Percentiles rank a stretch among this genome's conserved stretches.
phyloP scores from a whole-genome alignment of 352 stramenopile genomes.

The Globisporangium takayamanum region DNA sequence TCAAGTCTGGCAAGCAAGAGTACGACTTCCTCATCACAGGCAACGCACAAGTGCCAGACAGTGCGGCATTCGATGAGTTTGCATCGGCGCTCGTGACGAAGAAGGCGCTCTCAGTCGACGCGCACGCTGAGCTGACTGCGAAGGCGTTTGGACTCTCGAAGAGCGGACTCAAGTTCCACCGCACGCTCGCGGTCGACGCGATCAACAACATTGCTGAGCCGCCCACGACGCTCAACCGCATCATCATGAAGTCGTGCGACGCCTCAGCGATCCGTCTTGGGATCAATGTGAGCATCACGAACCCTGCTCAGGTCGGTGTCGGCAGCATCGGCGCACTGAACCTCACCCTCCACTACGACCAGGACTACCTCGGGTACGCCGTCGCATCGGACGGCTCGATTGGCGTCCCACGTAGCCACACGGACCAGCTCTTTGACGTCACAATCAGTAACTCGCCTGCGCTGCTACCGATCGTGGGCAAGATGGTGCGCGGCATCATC shows the following conservation, averaged over 20 bases:
- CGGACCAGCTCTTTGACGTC: slow-evolving; percentile 39
- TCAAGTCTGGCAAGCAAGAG: slow-evolving; percentile 34
- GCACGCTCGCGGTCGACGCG: slow-evolving; percentile 33
- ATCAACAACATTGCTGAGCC: slow-evolving; percentile 53
- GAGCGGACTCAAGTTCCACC: slow-evolving; percentile 39
- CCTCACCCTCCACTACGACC: slow-evolving; percentile 54
- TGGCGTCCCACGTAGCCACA: slow-evolving; percentile 42
- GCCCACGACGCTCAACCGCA: slow-evolving; percentile 41
- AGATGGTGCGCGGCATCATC: slow-evolving; percentile 37
- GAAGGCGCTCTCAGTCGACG: slow-evolving; percentile 28
- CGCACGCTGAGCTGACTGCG: slow-evolving; percentile 31
- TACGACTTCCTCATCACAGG: slow-evolving; percentile 50
- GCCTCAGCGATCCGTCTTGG: slow-evolving; percentile 32
- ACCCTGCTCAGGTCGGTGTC: slow-evolving; percentile 8
- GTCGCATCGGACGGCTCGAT: slow-evolving; percentile 32
- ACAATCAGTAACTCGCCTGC: slow-evolving; percentile 26
- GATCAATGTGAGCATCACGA: slow-evolving; percentile 52
- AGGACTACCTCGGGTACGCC: slow-evolving; percentile 60
- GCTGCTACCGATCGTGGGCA: slow-evolving; percentile 16
- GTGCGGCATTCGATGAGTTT: slow-evolving; percentile 36
- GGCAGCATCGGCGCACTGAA: slow-evolving; percentile 52
- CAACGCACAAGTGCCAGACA: slow-evolving; percentile 28
- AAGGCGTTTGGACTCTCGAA: slow-evolving; percentile 42
- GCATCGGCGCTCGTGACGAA: slow-evolving; percentile 30
- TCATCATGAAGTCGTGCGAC: slow-evolving; percentile 36